phyloP scores from a whole-genome alignment of 129 eudicot species.

The Centrapalus pauciflorus region DNA sequence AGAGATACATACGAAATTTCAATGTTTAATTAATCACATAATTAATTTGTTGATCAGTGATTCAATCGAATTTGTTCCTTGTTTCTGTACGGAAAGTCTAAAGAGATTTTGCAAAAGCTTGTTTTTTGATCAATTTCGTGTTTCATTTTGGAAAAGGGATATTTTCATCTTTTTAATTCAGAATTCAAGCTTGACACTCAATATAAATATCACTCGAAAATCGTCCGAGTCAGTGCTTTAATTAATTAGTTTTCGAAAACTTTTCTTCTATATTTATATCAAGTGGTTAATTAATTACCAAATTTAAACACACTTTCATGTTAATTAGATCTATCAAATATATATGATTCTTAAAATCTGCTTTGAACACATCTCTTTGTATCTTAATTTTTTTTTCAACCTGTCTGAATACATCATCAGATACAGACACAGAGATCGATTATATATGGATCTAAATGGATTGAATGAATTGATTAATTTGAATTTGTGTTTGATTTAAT shows the following conservation, averaged over 20 bases:
- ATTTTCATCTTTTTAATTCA: too few species aligned
- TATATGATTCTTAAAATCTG: neutral
- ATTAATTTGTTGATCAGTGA: neutral
- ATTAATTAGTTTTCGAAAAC: neutral
- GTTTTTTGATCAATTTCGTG: neutral
- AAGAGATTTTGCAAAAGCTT: neutral
- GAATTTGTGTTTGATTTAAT: neutral
- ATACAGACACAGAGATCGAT: too few species aligned
- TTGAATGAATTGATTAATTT: neutral
- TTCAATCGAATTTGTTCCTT: neutral
- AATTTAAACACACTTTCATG: neutral
- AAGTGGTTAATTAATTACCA: too few species aligned
- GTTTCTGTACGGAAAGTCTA: neutral
- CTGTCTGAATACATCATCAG: too few species aligned
- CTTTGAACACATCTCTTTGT: neutral
- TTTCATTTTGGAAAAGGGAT: neutral
- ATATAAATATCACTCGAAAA: neutral
- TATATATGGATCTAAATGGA: neutral
- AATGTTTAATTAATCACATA: neutral
- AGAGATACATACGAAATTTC: constrained; percentile 1
- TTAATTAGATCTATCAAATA: too few species aligned
- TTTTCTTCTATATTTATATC: too few species aligned
- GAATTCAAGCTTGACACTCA: neutral
- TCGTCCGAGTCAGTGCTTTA: too few species aligned
- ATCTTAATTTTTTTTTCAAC: neutral